A percentile compares a stretch with the other conserved stretches of the same genome.
Evolutionary conservation across 345 rosid species (phyloP).

Genomic region (Erucastrum elatum): DNA sequence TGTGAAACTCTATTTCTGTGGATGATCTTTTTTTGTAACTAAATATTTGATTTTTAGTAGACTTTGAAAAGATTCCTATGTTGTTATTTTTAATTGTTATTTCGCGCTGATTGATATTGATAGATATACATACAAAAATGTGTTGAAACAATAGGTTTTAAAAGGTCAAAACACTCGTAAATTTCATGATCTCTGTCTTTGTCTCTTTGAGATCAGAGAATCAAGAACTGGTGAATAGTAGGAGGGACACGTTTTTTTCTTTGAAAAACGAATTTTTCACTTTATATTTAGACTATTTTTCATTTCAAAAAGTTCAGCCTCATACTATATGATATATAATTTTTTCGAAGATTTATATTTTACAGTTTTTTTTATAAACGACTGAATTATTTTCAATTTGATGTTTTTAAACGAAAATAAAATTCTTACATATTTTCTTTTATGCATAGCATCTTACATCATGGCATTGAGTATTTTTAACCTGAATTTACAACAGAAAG

Average conservation of each 20-base stretch:
- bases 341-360: not conserved
- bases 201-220: not conserved
- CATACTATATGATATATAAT: not conserved
- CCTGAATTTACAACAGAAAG: not conserved
- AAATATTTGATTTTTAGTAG: not conserved
- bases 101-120: not conserved
- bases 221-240: not conserved
- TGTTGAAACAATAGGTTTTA: not conserved
- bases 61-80: not conserved
- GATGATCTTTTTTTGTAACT: not conserved
- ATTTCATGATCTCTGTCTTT: not conserved
- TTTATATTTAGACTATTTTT: not conserved
- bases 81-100: not conserved
- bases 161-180: not conserved
- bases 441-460: not conserved
- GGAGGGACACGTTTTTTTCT: not conserved
- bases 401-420: not conserved
- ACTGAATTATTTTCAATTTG: not conserved
- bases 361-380: not conserved
- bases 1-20: not conserved
- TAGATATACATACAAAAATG: not conserved
- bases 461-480: not conserved
- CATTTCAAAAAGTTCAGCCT: not conserved
- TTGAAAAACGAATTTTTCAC: too few species aligned
- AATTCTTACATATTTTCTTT: too few species aligned